phyloP scores from a whole-genome alignment of 2,329 filamentous ascomycete genomes.

The Curvularia sp. region DNA sequence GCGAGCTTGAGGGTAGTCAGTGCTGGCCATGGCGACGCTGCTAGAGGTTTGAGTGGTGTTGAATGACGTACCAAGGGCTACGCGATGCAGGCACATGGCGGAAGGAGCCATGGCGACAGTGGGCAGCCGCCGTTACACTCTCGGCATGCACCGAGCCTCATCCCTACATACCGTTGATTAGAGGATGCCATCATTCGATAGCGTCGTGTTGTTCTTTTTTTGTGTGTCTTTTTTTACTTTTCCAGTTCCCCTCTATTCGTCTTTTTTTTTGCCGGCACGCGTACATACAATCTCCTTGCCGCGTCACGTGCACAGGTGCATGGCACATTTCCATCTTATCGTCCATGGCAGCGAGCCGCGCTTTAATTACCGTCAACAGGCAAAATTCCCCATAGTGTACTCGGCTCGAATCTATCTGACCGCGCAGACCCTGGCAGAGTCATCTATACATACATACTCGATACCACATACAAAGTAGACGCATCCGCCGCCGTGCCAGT shows the following conservation, averaged over 20 bases:
- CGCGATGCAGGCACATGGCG: background rate
- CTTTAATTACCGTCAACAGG: slow-evolving; percentile 18
- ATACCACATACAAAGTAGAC: background rate
- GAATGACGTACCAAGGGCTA: slow-evolving; percentile 9
- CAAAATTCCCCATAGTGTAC: background rate
- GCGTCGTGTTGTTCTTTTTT: slow-evolving; percentile 4
- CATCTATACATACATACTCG: no score
- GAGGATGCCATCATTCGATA: background rate
- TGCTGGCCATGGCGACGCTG: background rate
- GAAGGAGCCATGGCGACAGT: slow-evolving; percentile 1
- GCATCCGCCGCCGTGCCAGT: background rate
- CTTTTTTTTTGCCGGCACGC: background rate
- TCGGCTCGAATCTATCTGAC: background rate
- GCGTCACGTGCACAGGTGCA: background rate
- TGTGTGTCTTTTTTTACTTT: background rate
- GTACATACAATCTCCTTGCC: slow-evolving; percentile 6
- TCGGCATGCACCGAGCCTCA: no score
- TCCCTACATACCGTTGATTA: background rate
- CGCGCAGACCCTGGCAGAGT: background rate
- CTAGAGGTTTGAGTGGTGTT: background rate
- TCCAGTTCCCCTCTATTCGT: background rate
- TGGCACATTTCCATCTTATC: background rate
- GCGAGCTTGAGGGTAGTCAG: background rate
- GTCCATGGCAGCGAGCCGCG: slow-evolving; percentile 11
- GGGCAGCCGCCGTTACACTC: background rate